Base-by-base conservation (phyloP, 495 filamentous ascomycete species). In the Aspergillus sparsus region DNA sequence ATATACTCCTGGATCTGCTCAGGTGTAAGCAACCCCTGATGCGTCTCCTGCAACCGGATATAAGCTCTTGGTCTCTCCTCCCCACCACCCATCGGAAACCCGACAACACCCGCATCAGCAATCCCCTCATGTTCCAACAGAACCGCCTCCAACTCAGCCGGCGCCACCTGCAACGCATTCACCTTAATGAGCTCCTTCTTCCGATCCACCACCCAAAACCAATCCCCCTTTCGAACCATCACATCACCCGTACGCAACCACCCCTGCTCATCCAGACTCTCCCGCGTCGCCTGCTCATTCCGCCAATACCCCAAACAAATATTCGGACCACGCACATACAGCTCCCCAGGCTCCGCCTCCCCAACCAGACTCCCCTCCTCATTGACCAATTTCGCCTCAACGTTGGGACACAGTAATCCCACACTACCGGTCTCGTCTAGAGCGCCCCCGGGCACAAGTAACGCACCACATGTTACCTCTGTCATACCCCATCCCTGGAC, bases 1-100 rank as follows among this genome's bases (percentile, higher is more conserved):
- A 92, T 67, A 74, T 79, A 89, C 0, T 70, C 63, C 6, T 74
- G 53, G 12, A 91, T 77, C 54, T 87, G 80, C 57, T 79, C 68
- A n/a, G 76, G 85, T 16, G 74, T 81, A 53, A 69, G 72, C 13
- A 77, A 71, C n/a, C 61, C 66, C 2, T 63, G 64, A 64, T 9
- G 39, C 44, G 12, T 33, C 7, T 50, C 53, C 18, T 15, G 78
- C 10, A 53, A 7, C 9, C 13, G 32, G 2, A 61, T 58, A 58
- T 64, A 64, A 0, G 57, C 62, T 8, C 57, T 21, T 5, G 62
- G 57, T 1, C 52, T 16, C 41, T 64, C 62, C 31, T 56, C 35
- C 6, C 35, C 44, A 32, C 63, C 53, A 0, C 76, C 72, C 65
- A 60, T 35, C 3, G 47, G 27, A 9, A 63, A 21, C 7, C 53